Conservation (phyloP, 148 eudicot species). For the Talinum fruticosum region DNA sequence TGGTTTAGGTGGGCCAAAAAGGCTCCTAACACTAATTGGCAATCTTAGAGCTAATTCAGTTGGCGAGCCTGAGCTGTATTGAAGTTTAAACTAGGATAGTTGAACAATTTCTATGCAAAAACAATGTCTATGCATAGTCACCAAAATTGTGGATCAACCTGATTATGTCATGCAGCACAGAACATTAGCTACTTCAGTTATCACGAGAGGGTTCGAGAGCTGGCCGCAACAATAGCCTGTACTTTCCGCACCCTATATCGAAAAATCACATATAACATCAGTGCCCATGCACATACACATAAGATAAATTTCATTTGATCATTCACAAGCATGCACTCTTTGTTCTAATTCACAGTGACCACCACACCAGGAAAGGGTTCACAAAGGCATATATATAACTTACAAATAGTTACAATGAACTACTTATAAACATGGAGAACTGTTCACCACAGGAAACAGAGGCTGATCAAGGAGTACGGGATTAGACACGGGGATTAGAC, state of each 20-base stretch:
- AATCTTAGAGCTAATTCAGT: too few relatives aligned
- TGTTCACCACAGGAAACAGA: neutral
- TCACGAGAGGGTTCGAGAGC: neutral
- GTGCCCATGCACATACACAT: neutral
- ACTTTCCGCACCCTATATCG: neutral
- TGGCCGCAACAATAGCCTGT: neutral
- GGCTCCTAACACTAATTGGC: too few relatives aligned
- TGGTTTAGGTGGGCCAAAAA: too few relatives aligned
- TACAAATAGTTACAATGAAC: neutral
- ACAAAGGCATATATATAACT: neutral
- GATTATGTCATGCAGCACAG: too few relatives aligned
- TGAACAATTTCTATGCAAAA: too few relatives aligned
- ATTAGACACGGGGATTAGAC: slow-evolving; percentile 29
- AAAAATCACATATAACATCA: neutral
- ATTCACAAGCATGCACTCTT: neutral
- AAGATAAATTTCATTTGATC: neutral
- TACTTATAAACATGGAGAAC: neutral
- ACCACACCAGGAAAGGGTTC: neutral
- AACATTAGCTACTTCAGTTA: neutral
- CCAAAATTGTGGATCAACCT: too few relatives aligned
- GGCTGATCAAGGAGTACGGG: neutral
- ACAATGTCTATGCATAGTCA: too few relatives aligned
- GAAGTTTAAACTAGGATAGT: too few relatives aligned
- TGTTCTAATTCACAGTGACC: neutral
- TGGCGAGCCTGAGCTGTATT: too few relatives aligned